Conservation (phyloP, 805 yeast genomes). For the Metschnikowia arizonensis region DNA sequence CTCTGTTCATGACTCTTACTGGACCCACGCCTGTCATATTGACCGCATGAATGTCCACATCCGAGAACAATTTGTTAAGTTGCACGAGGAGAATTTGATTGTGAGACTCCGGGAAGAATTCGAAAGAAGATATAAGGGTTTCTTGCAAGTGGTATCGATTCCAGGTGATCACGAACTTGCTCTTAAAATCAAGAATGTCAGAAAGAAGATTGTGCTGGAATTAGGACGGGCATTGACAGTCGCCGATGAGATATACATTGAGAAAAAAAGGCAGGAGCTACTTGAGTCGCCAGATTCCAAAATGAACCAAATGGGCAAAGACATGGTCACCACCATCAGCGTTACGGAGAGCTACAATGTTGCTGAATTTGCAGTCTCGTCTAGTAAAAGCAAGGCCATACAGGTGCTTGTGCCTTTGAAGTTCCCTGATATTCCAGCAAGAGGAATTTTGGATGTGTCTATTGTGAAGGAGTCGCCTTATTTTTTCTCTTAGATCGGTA, state of each 20-base stretch:
- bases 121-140: slow-evolving; percentile 70
- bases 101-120: slow-evolving; percentile 72
- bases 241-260: slow-evolving; percentile 71
- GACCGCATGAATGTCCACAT: slow-evolving; percentile 63
- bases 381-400: slow-evolving; percentile 24
- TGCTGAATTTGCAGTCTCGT: slow-evolving; percentile 20
- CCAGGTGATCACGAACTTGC: slow-evolving; percentile 52
- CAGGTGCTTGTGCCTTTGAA: slow-evolving; percentile 62
- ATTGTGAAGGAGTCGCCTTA: slow-evolving; percentile 70
- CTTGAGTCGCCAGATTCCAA: slow-evolving; percentile 50
- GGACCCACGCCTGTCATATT: slow-evolving; percentile 93
- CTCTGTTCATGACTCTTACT: slow-evolving; percentile 94
- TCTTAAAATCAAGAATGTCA: slow-evolving; percentile 42
- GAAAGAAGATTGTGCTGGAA: slow-evolving; percentile 45
- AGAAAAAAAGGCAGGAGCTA: slow-evolving; percentile 55
- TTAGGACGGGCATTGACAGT: slow-evolving; percentile 56
- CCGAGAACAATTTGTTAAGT: slow-evolving; percentile 72
- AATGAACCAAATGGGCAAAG: slow-evolving; percentile 45
- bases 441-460: slow-evolving; percentile 79
- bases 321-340: slow-evolving; percentile 68
- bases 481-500: slow-evolving; percentile 52
- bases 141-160: slow-evolving; percentile 57
- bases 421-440: slow-evolving; percentile 69
- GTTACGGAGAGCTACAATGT: slow-evolving; percentile 39
- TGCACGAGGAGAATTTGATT: slow-evolving; percentile 74